phyloP scores from a whole-genome alignment of 129 eudicot species.

The Lonicera japonica region DNA sequence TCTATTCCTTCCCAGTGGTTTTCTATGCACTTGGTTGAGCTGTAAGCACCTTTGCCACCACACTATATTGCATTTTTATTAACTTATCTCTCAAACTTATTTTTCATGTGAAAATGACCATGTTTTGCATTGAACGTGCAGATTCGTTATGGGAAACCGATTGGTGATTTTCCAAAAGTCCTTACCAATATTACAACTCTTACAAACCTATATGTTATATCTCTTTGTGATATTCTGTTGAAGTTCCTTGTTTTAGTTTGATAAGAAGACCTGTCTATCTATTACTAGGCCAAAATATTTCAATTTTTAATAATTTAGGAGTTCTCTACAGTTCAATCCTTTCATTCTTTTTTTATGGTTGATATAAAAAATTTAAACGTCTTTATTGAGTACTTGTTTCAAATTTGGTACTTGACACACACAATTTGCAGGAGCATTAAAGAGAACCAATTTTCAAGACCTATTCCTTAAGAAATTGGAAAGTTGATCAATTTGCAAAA shows the following conservation, averaged over 20 bases:
- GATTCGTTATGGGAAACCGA: slow-evolving; percentile 83
- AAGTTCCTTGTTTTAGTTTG: slow-evolving; percentile 8
- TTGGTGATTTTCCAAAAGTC: slow-evolving; percentile 71
- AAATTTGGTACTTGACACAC: background rate
- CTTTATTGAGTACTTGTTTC: no score
- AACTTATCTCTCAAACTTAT: background rate
- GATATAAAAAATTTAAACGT: no score
- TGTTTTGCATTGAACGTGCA: slow-evolving; percentile 31
- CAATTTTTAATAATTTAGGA: no score
- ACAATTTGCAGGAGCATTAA: slow-evolving; percentile 65
- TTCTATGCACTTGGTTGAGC: slow-evolving; percentile 48
- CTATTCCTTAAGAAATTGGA: slow-evolving; percentile 56
- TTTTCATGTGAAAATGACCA: background rate
- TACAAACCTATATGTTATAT: slow-evolving; percentile 46
- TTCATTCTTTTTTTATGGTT: no score
- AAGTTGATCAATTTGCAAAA: slow-evolving; percentile 47
- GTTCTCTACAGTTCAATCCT: no score
- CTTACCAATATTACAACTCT: slow-evolving; percentile 63
- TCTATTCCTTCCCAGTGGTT: slow-evolving; percentile 64
- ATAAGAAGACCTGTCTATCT: no score
- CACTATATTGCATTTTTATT: background rate
- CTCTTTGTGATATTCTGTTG: slow-evolving; percentile 15
- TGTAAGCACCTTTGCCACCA: slow-evolving; percentile 37
- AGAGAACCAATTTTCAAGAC: slow-evolving; percentile 66
- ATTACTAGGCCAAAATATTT: no score